A percentile compares a stretch with the other conserved stretches of the same genome.
These are phyloP conservation scores for Leucocoprinus birnbaumii DNA, from an alignment of 768 basidiomycete genomes.

Conservation along the genomic window DNA sequence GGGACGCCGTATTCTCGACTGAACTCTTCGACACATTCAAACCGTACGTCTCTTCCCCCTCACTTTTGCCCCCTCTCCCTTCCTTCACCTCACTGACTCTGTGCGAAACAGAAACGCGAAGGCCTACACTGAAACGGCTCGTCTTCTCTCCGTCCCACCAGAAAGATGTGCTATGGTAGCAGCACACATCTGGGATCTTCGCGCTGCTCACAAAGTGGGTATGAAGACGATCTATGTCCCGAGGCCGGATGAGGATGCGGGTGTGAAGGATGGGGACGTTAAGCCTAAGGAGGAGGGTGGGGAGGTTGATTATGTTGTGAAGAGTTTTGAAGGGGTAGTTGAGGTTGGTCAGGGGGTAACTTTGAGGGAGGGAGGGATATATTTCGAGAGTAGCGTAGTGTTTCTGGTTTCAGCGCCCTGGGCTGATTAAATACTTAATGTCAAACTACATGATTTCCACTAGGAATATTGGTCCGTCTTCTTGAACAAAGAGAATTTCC, in stretches of 20 bases:
- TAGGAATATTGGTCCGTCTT: no score
- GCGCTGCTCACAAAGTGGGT: conserved; percentile 48
- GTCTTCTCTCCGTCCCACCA: conserved; percentile 48
- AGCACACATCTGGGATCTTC: conserved; percentile 56
- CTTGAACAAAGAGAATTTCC: no score
- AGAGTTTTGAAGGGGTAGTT: conserved; percentile 32
- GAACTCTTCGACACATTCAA: conserved; percentile 64
- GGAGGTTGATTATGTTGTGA: conserved; percentile 54
- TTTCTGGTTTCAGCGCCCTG: no score
- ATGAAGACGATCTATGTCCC: conserved; percentile 60
- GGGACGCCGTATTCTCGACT: conserved; percentile 61
- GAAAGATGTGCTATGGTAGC: conserved; percentile 62
- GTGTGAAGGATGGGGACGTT: conserved; percentile 15
- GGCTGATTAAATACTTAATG: no score
- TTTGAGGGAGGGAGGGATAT: no score
- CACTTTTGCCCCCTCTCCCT: neutral
- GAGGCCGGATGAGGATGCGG: conserved; percentile 42
- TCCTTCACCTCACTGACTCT: no score
- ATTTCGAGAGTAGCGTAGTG: no score
- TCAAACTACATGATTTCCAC: no score
- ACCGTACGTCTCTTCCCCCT: conserved; percentile 40
- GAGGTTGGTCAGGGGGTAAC: neutral
- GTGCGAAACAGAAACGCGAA: conserved; percentile 41
- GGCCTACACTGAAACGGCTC: conserved; percentile 46
- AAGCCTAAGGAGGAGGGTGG: conserved; percentile 52